Base-by-base conservation (phyloP, 495 filamentous ascomycete genomes). In the Penicillium mononematosum region DNA sequence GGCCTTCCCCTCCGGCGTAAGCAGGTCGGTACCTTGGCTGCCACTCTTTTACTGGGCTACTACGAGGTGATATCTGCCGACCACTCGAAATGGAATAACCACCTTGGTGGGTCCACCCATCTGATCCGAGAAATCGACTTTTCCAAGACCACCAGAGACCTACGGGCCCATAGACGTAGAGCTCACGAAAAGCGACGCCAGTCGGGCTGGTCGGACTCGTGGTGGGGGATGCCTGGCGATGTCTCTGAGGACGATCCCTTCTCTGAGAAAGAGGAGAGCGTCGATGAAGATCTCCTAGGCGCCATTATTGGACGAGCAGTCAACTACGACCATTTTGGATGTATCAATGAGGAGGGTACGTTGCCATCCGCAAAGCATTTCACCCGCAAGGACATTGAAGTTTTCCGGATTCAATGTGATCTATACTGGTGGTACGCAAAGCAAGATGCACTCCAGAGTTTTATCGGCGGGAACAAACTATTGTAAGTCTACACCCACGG, bases 341-440 rank as follows among this genome's bases (percentile, higher is more conserved):
- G 64, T 31, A 62, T 81, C 45, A 74, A 80, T 32, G 64, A 69
- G 20, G 61, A 53, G 4, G 42, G 54, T 14, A 38, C 53, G 19
- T 25, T 49, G 16, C 14, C 41, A 17, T 66, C 58, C 45, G 68
- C 70, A 46, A 66, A 61, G 31, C 63, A 71, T n/a, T 84, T 87
- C 42, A 83, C 84, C 4, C 78, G 83, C 19, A 87, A 85, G 54
- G 90, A 94, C 47, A 80, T 92, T 48, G 89, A 92, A 58, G 82
- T 75, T 24, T 95, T 89, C 64, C 85, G 91, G 66, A 83, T 89
- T 38, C 82, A 95, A 51, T 83, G 87, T 53, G 94, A 98, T 72
- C 76, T 98, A 29, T 96, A 88, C 74, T 98, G 94, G 94, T 98
- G 91, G 91, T 98, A 88, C 71, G 85, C 80, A 53, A 95, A 96